Base-by-base conservation (phyloP, 2,329 filamentous ascomycete genomes). In the Stromatinia cepivora region DNA sequence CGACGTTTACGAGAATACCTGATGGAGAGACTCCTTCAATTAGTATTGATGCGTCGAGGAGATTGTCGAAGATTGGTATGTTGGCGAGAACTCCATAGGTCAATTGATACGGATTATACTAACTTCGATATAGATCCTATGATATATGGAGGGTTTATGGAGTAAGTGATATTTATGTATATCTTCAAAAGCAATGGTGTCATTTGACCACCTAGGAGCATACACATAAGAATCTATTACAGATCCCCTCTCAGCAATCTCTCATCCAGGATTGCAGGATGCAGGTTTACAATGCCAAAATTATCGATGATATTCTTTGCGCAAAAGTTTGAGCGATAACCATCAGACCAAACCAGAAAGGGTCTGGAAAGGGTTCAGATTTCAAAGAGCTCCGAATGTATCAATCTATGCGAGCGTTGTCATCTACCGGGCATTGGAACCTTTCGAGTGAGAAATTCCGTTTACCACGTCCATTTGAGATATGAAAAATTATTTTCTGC, bases 101-200 rank as follows among this genome's bases (percentile, higher is more conserved):
- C 5, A 11, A 28, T 64, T 28, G 13, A 20, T 39, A 36, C 6
- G 31, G 28, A 15, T 15, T 22, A 20, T 64, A 34, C 61, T 64
- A n/a, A 64, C 15, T 52, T 17, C 9, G 15, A 22, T 1, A 25
- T 25, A 77, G 88, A 93, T 76, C 87, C 91, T 71, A 92, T 92
- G 77, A 92, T 91, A 75, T 95, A 94, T 84, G 90, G 90, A 69
- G 92, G 92, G 15, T 95, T 95, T 80, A 92, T 90, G 70, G 92
- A 95, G 91, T 92, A 82, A 80, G 87, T 79, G 52, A 36, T 63
- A 58, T 63, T 46, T 50, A 15, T 20, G n/a, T 61, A n/a, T 39
- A 61, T 50, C 25, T 50, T 34, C 9, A 22, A 15, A 22, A 15
- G 31, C n/a, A 39, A 25, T 22, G 4, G 46, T 63, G 46, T 28